A percentile compares a stretch with the other conserved stretches of the same genome.
Evolutionary conservation across 1,139 yeast genomes (phyloP).

Genomic region (Kluyveromyces sp.): DNA sequence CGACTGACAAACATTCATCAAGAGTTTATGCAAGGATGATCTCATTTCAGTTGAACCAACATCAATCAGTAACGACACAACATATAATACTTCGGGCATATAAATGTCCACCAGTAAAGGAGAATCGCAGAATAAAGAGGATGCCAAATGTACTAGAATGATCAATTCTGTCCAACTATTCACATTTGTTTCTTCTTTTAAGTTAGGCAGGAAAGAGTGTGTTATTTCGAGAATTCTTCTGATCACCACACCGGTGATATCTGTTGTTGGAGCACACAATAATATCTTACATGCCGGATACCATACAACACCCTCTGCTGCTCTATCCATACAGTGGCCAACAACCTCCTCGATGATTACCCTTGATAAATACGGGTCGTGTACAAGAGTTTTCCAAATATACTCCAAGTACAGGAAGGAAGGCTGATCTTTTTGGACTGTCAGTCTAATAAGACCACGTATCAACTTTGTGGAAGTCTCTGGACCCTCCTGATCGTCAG

Average conservation of each 20-base stretch:
- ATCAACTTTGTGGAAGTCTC: constrained; percentile 56
- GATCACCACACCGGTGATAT: constrained; percentile 63
- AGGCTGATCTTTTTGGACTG: constrained; percentile 38
- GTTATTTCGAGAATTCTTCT: constrained; percentile 42
- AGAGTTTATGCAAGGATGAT: constrained; percentile 53
- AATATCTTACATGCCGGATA: constrained; percentile 53
- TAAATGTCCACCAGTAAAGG: constrained; percentile 56
- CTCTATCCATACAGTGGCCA: constrained; percentile 67
- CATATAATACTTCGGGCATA: constrained; percentile 65
- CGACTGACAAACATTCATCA: constrained; percentile 67
- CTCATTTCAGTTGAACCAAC: constrained; percentile 68
- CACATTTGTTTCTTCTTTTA: constrained; percentile 43
- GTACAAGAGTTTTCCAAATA: constrained; percentile 65
- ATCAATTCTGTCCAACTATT: constrained; percentile 69
- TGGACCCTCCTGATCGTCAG: constrained; percentile 50
- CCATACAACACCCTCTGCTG: constrained; percentile 69
- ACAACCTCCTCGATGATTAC: constrained; percentile 66
- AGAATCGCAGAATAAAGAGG: constrained; percentile 69
- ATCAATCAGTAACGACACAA: constrained; percentile 67
- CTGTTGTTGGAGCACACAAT: constrained; percentile 60
- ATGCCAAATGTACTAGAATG: constrained; percentile 59
- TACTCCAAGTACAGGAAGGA: constrained; percentile 47
- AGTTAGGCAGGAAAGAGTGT: constrained; percentile 44
- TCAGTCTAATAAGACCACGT: constrained; percentile 55
- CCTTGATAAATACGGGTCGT: constrained; percentile 53